Base-by-base conservation (phyloP, 176 grass and related monocot genomes). In the Poa annua region DNA sequence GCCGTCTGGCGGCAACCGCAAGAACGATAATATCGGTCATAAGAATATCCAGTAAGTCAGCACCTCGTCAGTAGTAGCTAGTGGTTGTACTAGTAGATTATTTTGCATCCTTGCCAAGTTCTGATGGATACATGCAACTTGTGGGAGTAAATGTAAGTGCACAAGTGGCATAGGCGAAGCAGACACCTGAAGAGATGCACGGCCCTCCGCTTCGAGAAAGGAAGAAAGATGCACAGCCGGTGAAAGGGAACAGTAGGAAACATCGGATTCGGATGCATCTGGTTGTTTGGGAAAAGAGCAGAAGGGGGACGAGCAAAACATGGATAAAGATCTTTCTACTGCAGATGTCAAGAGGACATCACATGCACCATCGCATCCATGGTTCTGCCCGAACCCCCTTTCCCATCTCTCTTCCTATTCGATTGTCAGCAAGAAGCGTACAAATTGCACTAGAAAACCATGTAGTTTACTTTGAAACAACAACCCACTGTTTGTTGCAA, bases 191-290 rank as follows among this genome's bases (percentile, higher is more conserved):
- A 71, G 60, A 59, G 50, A 57, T 67, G 78, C 60, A 69, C 41
- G 55, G 66, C 36, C 20, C 54, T 57, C 54, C n/a, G 54, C 4
- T 57, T 57, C 11, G 15, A 29, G 17, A 8, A 20, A 55, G 3
- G 1, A 9, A 19, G 33, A 48, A 70, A 56, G 36, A 56, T 56
- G 77, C 59, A 57, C 41, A 44, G 66, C 38, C 11, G 66, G 44
- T 77, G 34, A 7, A 16, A 34, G 74, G 16, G 34, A 88, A 83
- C 16, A 83, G 80, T 83, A 3, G 55, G 63, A 85, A 88, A 60
- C 81, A 59, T 85, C 25, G 87, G 71, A 87, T 41, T 6, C 64
- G 86, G 29, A 88, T 39, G 38, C 39, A 41, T 67, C 11, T 75
- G 29, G 48, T 26, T 13, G 68, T 16, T 65, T 0, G 8, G 19